These are phyloP conservation scores for Alloteropsis semialata DNA, from an alignment of 176 grass and related monocot genomes.

Conservation along the genomic window DNA sequence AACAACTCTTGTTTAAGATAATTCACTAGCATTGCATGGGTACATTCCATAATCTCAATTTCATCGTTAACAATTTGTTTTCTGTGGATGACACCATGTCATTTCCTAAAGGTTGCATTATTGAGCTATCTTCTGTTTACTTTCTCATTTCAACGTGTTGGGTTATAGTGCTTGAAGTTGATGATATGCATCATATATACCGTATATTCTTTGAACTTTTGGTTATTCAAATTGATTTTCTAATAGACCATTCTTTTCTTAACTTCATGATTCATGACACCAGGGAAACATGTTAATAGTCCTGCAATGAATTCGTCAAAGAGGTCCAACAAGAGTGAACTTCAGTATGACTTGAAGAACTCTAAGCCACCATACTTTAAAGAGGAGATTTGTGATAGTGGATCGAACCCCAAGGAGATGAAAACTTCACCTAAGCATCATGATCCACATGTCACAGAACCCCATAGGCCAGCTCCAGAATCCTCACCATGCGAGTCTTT, in stretches of 20 bases:
- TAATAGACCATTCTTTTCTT: conserved; percentile 2
- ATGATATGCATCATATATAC: conserved; percentile 1
- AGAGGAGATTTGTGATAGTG: conserved; percentile 58
- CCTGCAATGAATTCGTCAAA: background rate
- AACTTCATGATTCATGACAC: background rate
- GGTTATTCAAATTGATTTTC: conserved; percentile 1
- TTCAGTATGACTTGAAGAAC: conserved; percentile 2
- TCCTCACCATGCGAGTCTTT: conserved; percentile 43
- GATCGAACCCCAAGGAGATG: conserved; percentile 17
- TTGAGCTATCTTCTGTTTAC: background rate
- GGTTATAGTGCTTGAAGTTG: background rate
- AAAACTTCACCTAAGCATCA: conserved; percentile 29
- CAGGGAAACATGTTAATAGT: conserved; percentile 17
- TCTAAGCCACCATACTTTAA: conserved; percentile 4
- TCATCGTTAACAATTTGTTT: background rate
- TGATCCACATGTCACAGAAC: background rate
- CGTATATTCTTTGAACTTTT: conserved; percentile 2
- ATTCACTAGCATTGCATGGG: background rate
- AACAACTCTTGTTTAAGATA: background rate
- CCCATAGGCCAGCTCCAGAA: conserved; percentile 5
- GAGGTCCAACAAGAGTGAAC: background rate
- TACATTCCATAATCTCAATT: background rate
- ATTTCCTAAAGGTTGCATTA: background rate
- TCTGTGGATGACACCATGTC: background rate
- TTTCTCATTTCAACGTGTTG: conserved; percentile 10